Evolutionary conservation across 2,329 filamentous ascomycete genomes (phyloP).

Genomic region (Trichophaea hybrida): DNA sequence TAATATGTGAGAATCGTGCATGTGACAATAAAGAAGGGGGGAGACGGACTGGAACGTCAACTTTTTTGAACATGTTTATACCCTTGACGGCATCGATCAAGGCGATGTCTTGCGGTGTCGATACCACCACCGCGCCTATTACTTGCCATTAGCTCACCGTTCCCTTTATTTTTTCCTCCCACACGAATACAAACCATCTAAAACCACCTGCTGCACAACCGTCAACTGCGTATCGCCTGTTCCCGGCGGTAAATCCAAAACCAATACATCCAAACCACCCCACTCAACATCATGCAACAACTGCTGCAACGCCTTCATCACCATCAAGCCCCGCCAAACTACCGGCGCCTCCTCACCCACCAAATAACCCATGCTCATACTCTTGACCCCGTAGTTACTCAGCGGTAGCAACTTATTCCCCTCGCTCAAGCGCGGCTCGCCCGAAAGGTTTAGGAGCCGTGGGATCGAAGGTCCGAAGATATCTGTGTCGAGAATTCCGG

Average conservation of each 20-base stretch:
- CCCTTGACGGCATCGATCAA: constrained; percentile 85
- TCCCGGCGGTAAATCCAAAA: constrained; percentile 82
- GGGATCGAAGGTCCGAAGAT: constrained; percentile 95
- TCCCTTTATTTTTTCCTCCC: not conserved
- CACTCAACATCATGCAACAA: constrained; percentile 90
- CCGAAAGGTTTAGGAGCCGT: constrained; percentile 68
- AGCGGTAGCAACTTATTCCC: constrained; percentile 51
- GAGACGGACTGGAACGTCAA: constrained; percentile 48
- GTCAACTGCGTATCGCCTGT: constrained; percentile 93
- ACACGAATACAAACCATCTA: constrained; percentile 50
- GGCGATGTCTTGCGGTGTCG: constrained; percentile 84
- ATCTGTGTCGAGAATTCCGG: constrained; percentile 85
- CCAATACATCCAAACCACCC: constrained; percentile 74
- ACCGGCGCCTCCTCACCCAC: constrained; percentile 67
- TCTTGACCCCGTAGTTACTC: constrained; percentile 88
- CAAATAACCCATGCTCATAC: constrained; percentile 97
- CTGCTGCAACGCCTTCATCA: constrained; percentile 93
- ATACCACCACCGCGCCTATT: constrained; percentile 65
- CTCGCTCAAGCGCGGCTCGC: constrained; percentile 51
- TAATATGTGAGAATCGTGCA: not conserved
- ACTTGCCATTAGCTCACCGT: not conserved
- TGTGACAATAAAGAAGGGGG: not conserved
- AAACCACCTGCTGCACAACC: constrained; percentile 85
- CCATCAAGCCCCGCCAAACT: constrained; percentile 92
- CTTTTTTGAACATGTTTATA: constrained; percentile 81